Conservation (phyloP, 2,329 filamentous ascomycete genomes). For the Falciphora oryzae region DNA sequence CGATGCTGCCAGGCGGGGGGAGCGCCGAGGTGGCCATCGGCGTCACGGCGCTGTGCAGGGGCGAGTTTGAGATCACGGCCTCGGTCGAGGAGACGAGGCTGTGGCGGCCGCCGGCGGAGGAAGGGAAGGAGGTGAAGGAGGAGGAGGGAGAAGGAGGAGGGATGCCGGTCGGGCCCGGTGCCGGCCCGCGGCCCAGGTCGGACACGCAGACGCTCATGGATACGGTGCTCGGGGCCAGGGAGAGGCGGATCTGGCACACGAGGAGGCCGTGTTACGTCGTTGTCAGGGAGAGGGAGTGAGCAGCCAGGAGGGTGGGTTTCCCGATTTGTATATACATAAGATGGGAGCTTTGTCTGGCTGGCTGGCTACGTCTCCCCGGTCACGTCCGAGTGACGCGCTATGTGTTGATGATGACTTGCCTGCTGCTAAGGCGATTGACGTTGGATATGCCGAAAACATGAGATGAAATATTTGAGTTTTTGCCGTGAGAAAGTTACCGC, state of each 20-base stretch:
- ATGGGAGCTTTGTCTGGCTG: too few species aligned
- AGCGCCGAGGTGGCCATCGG: conserved; percentile 58
- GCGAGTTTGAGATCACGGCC: conserved; percentile 76
- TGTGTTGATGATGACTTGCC: not conserved
- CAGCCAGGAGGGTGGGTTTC: too few species aligned
- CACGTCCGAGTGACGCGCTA: too few species aligned
- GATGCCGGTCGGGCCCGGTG: not conserved
- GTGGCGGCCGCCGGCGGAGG: conserved; percentile 26
- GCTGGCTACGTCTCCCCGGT: not conserved
- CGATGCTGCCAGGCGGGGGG: conserved; percentile 55
- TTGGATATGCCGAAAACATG: not conserved
- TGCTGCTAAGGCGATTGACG: not conserved
- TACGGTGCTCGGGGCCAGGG: conserved; percentile 50
- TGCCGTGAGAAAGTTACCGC: too few species aligned
- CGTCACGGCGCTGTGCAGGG: conserved; percentile 69
- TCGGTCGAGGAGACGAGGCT: conserved; percentile 74
- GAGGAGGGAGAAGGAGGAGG: conserved; percentile 21
- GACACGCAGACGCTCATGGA: conserved; percentile 55
- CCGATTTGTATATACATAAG: not conserved
- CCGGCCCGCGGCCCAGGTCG: conserved; percentile 32
- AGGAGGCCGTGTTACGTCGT: conserved; percentile 50
- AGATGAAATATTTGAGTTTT: not conserved
- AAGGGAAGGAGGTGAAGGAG: conserved; percentile 18
- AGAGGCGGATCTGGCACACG: conserved; percentile 61
- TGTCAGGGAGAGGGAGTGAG: conserved; percentile 38